Base-by-base conservation (phyloP, 768 basidiomycete species). In the Rhizopogon vesiculosus region DNA sequence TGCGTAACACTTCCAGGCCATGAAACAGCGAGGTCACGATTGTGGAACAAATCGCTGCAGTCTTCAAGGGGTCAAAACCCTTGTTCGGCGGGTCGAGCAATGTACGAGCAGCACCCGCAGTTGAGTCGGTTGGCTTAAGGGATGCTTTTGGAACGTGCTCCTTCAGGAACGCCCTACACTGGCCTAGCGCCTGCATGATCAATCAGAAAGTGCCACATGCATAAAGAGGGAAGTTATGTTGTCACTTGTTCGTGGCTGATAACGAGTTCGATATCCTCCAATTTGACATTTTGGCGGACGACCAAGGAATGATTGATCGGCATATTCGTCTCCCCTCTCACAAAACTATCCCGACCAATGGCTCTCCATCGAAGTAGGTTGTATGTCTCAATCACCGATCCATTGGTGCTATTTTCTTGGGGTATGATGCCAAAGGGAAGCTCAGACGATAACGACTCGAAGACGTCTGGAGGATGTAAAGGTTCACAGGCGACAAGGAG, bases 161-260 rank as follows among this genome's bases (percentile, higher is more conserved):
- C 12, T 70, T 62, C 18, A 92, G 68, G 69, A 87, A 92, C 16
- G 64, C 71, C n/a, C 74, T 75, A 67, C 90, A 93, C 69, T 93
- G 90, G 15, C 90, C 90, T 25, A 92, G 69, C 13, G 89, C 89
- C 89, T 91, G 58, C 12, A 35, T 7, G 35, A 25, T 41, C 10
- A 53, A 50, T 49, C 40, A 59, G 48, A 55, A n/a, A 33, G 46
- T 39, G 39, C 40, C 3, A 52, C 42, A 38, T 28, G 53, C 63
- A 49, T 39, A 31, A 42, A 16, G 40, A 49, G 46, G 28, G 41
- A 22, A 62, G 16, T 1, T 35, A 5, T 38, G 2, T 12, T 25
- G 69, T 44, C 53, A 89, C 90, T 74, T 92, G 90, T 64, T 91
- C 90, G 58, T 93, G 90, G 70, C 90, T 92, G 61, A 89, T 63